phyloP scores from a whole-genome alignment of 306 rosid species.

The Senna siamea region DNA sequence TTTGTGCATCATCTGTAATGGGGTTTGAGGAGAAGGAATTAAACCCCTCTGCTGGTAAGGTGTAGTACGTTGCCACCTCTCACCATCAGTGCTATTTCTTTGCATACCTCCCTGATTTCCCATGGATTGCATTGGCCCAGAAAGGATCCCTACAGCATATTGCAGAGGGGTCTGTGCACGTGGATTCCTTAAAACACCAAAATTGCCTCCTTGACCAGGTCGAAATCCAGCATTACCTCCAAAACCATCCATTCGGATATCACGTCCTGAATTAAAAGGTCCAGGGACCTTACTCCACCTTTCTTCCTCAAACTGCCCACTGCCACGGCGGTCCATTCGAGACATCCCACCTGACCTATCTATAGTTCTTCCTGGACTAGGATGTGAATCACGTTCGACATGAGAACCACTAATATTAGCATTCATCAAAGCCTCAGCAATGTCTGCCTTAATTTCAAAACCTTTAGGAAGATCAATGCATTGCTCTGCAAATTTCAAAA shows the following conservation, averaged over 20 bases:
- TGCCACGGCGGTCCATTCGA: conserved; percentile 77
- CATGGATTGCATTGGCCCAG: conserved; percentile 72
- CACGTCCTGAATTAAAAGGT: conserved; percentile 59
- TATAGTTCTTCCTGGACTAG: conserved; percentile 70
- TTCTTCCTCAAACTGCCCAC: conserved; percentile 67
- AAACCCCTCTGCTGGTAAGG: conserved; percentile 83
- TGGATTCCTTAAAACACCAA: conserved; percentile 74
- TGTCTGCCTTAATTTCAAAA: conserved; percentile 60
- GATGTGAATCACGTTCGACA: conserved; percentile 67
- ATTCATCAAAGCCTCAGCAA: conserved; percentile 51
- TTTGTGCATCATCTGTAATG: conserved; percentile 83
- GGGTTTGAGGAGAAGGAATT: conserved; percentile 84
- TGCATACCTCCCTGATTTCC: conserved; percentile 78
- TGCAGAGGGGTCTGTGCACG: conserved; percentile 60
- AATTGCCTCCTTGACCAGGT: conserved; percentile 71
- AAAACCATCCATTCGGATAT: conserved; percentile 51
- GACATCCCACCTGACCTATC: conserved; percentile 64
- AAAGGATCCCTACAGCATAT: conserved; percentile 69
- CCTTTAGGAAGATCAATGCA: conserved; percentile 65
- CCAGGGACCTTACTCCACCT: conserved; percentile 64
- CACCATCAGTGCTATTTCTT: conserved; percentile 73
- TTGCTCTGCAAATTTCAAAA: conserved; percentile 70
- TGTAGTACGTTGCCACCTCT: conserved; percentile 83
- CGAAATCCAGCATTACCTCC: conserved; percentile 65
- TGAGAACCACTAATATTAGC: conserved; percentile 45